Evolutionary conservation across 495 filamentous ascomycete species (phyloP).

Genomic region (Chaetomium tenue): DNA sequence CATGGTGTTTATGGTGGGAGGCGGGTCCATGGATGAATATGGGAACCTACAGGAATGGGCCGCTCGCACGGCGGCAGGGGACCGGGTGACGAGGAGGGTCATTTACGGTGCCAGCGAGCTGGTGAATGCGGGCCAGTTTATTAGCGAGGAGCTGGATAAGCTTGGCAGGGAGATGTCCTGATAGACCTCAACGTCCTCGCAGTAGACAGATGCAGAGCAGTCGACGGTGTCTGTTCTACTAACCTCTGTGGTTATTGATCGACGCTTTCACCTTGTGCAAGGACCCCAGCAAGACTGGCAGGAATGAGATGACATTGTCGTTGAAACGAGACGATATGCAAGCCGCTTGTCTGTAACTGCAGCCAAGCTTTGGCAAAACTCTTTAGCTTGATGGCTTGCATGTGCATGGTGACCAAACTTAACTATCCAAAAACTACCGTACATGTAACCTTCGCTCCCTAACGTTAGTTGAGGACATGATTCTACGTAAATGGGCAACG

Average conservation of each 20-base stretch:
- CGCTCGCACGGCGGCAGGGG: constrained; percentile 60
- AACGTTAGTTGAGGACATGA: too few relatives aligned
- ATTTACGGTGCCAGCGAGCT: constrained; percentile 96
- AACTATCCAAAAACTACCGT: too few relatives aligned
- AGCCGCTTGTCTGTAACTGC: neutral
- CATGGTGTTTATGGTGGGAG: constrained; percentile 94
- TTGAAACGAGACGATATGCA: constrained; percentile 4
- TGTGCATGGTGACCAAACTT: neutral
- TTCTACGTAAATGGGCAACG: too few relatives aligned
- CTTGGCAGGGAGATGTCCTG: constrained; percentile 59
- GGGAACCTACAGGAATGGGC: constrained; percentile 98
- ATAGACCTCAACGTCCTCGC: neutral
- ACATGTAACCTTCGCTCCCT: too few relatives aligned
- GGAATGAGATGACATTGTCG: neutral
- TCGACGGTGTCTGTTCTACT: neutral
- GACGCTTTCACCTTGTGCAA: neutral
- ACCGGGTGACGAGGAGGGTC: constrained; percentile 64
- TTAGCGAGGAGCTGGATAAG: constrained; percentile 72
- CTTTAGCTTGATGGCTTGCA: neutral
- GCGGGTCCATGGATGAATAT: constrained; percentile 98
- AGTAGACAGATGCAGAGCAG: neutral
- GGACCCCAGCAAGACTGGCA: neutral
- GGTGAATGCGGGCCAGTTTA: constrained; percentile 85
- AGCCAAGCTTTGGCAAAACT: neutral
- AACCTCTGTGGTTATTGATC: neutral